Evolutionary conservation across 306 rosid species (phyloP), one percentile per base, ranked within the genome.

Genomic region (Gastrolobium villosum): DNA sequence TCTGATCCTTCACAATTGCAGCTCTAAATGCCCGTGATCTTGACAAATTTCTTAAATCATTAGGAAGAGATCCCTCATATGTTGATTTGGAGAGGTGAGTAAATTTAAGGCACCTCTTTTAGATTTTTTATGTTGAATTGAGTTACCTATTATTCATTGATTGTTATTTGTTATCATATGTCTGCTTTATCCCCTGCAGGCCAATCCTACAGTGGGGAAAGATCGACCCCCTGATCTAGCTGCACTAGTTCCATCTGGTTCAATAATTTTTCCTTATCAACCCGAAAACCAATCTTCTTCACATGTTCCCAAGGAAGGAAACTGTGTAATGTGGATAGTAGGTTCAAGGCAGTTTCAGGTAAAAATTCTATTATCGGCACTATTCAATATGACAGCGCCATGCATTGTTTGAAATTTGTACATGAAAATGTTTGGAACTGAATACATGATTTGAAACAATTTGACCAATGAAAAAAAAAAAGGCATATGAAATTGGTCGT

Each of bases 161-260:
- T 64, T 4, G 49, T 52, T 74, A 44, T 77, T 64, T 4, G 49
- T 52, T 74, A 44, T 77, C 59, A 56, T 37, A 56, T 37, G 28
- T 7, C 49, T 62, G 48, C 40, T 46, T 39, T 71, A 60, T 87
- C 44, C 6, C 43, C 44, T 66, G 60, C 87, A 96, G 99, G 98
- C 96, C 76, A 96, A 88, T 75, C 99, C 96, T 64, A 9, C 86
- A 0, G 89, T 96, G 32, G 97, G 99, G 45, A 96, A 96, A 81
- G 98, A 96, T 86, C 96, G 88, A 79, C 97, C 98, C 45, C 99
- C 99, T 49, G 98, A 96, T 87, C 97, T 96, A 77, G 99, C 98
- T 20, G 77, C 84, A 48, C 85, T 93, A 43, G 92, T 93, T 70
- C 99, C 93, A 30, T 84, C 90, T 1, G 78, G 83, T 74, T 77